Evolutionary conservation across 257 asterid species (phyloP).

Genomic region (Nicotiana benthamiana): DNA sequence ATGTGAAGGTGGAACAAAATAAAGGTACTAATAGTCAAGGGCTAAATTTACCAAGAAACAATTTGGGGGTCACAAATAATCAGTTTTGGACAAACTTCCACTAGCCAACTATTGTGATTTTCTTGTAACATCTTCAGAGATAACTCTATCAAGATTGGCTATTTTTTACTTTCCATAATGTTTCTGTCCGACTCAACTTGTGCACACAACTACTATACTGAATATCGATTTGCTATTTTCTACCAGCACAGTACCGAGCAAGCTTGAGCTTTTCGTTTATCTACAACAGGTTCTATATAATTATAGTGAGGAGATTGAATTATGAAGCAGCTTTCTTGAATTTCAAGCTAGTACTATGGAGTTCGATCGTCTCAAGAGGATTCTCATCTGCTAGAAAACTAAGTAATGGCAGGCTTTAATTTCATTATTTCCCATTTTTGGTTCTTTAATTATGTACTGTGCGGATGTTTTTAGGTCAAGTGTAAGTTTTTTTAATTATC

Average conservation of each 20-base stretch:
- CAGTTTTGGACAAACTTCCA: slow-evolving; percentile 30
- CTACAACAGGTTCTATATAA: not conserved
- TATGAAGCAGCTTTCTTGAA: not conserved
- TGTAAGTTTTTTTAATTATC: not conserved
- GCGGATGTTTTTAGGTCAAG: not conserved
- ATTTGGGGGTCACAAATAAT: slow-evolving; percentile 11
- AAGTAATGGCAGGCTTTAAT: not conserved
- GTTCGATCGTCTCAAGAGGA: not conserved
- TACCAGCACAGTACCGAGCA: not conserved
- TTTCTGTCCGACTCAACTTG: not conserved
- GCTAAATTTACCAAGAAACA: slow-evolving; percentile 10
- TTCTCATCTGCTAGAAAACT: not conserved
- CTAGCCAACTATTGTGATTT: slow-evolving; percentile 21
- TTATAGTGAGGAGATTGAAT: not conserved
- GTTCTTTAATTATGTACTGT: not conserved
- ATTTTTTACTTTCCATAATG: not conserved
- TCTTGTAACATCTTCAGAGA: not conserved
- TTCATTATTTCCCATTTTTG: not conserved
- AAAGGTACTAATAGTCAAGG: slow-evolving; percentile 4
- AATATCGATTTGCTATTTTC: not conserved
- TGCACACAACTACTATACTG: not conserved
- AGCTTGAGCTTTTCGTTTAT: not conserved
- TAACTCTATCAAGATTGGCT: not conserved
- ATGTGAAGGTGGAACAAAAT: slow-evolving; percentile 24
- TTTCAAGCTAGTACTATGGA: no score